phyloP scores from a whole-genome alignment of 2,329 filamentous ascomycete species.

The Hypomyces perniciosus region DNA sequence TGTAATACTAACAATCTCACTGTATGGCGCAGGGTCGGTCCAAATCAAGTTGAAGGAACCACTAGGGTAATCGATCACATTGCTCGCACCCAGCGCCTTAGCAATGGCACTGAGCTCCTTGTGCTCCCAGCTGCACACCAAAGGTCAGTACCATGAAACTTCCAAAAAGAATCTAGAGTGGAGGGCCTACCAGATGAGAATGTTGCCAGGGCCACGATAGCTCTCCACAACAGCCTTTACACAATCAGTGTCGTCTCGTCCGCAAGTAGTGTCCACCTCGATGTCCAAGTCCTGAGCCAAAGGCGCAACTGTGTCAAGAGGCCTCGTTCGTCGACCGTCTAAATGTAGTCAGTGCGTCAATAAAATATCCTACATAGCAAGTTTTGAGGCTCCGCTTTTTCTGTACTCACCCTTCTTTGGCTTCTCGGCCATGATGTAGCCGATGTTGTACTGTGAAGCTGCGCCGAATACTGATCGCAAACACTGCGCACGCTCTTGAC shows the following conservation, averaged over 20 bases:
- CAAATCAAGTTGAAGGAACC: constrained; percentile 51
- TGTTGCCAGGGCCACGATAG: constrained; percentile 47
- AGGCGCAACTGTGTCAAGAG: constrained; percentile 51
- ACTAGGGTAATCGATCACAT: constrained; percentile 45
- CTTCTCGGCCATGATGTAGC: constrained; percentile 51
- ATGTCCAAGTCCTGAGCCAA: constrained; percentile 50
- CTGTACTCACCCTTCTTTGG: constrained; percentile 31
- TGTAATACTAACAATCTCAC: constrained; percentile 35
- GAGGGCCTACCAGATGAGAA: constrained; percentile 45
- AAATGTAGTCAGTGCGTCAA: constrained; percentile 19
- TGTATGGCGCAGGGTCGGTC: constrained; percentile 48
- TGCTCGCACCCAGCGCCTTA: constrained; percentile 42
- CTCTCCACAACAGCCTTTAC: constrained; percentile 43
- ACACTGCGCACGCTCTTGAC: constrained; percentile 53
- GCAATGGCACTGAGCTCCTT: constrained; percentile 46
- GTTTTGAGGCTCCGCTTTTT: too few species aligned
- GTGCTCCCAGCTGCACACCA: constrained; percentile 49
- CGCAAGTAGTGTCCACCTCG: constrained; percentile 48
- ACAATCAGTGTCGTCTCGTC: constrained; percentile 49
- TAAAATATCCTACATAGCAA: neutral
- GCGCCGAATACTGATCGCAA: constrained; percentile 51
- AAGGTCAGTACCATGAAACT: neutral
- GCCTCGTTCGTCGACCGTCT: constrained; percentile 48
- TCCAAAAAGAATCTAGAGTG: neutral
- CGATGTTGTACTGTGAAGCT: constrained; percentile 47